Evolutionary conservation across 371 early-diverging fungal species (phyloP).

Genomic region (Lichtheimia ornata): DNA sequence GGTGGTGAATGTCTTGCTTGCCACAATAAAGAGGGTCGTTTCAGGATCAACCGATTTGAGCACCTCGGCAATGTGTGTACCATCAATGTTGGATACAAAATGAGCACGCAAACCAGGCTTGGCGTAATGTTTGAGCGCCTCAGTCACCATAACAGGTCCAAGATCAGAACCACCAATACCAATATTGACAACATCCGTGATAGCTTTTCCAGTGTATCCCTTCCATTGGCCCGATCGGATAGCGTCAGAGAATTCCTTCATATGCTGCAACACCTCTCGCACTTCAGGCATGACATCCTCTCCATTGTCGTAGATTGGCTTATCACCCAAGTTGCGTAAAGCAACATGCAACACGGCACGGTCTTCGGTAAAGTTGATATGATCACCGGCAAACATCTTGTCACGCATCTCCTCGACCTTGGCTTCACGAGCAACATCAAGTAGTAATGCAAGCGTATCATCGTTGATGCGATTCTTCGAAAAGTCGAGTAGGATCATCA

Average conservation of each 20-base stretch:
- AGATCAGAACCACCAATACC: slow-evolving; percentile 99
- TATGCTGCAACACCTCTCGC: slow-evolving; percentile 90
- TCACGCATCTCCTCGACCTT: slow-evolving; percentile 84
- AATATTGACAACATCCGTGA: slow-evolving; percentile 97
- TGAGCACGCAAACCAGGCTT: slow-evolving; percentile 78
- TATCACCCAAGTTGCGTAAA: slow-evolving; percentile 85
- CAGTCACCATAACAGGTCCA: slow-evolving; percentile 98
- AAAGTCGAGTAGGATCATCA: slow-evolving; percentile 85
- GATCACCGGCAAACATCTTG: slow-evolving; percentile 93
- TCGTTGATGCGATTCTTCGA: slow-evolving; percentile 91
- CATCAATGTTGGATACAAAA: slow-evolving; percentile 99
- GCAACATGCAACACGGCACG: slow-evolving; percentile 97
- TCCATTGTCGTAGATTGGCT: slow-evolving; percentile 83
- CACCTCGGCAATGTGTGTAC: slow-evolving; percentile 93
- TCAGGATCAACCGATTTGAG: slow-evolving; percentile 88
- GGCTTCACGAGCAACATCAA: slow-evolving; percentile 83
- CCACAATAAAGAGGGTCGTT: slow-evolving; percentile 95
- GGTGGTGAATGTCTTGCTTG: slow-evolving; percentile 99
- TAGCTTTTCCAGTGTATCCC: slow-evolving; percentile 92
- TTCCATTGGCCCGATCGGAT: slow-evolving; percentile 91
- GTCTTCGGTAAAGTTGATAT: slow-evolving; percentile 97
- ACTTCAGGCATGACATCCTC: slow-evolving; percentile 92
- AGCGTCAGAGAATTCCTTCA: slow-evolving; percentile 81
- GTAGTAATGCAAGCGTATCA: slow-evolving; percentile 76
- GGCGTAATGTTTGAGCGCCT: slow-evolving; percentile 93